phyloP scores from a whole-genome alignment of 768 basidiomycete species.

The Calocybe gangraenosa region DNA sequence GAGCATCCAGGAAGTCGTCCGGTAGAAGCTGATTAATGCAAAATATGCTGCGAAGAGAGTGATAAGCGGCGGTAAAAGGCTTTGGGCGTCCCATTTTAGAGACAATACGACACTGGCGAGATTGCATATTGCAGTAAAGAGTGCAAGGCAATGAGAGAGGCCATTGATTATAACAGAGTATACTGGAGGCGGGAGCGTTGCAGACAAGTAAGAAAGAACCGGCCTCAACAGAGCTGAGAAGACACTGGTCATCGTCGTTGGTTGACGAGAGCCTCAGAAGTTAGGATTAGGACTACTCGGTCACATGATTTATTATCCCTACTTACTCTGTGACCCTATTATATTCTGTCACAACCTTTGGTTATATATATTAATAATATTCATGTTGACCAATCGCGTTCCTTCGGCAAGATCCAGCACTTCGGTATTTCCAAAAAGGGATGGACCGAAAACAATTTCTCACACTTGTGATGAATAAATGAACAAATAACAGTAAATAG shows the following conservation, averaged over 20 bases:
- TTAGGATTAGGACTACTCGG: neutral
- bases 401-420: conserved; percentile 4
- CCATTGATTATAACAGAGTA: conserved; percentile 48
- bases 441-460: conserved; percentile 5
- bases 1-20: conserved; percentile 73
- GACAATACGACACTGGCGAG: conserved; percentile 45
- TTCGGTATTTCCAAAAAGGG: conserved; percentile 2
- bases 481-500: conserved; percentile 22
- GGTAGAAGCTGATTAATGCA: conserved; percentile 72
- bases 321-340: too few species aligned
- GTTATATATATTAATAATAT: too few species aligned
- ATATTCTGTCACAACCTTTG: too few species aligned
- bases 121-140: conserved; percentile 44
- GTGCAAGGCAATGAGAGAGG: conserved; percentile 48
- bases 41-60: conserved; percentile 70
- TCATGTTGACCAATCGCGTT: conserved; percentile 2
- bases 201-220: conserved; percentile 49
- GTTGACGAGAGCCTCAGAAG: neutral
- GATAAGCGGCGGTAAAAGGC: conserved; percentile 69
- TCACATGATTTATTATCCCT: too few species aligned
- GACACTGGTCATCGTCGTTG: conserved; percentile 25
- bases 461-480: neutral
- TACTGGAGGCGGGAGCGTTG: conserved; percentile 50
- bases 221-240: conserved; percentile 51
- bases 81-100: conserved; percentile 62